A percentile compares a stretch with the other conserved stretches of the same genome.
These are phyloP conservation scores for Penicillium occitanis DNA, from an alignment of 2,329 filamentous ascomycete species.

Conservation along the genomic window DNA sequence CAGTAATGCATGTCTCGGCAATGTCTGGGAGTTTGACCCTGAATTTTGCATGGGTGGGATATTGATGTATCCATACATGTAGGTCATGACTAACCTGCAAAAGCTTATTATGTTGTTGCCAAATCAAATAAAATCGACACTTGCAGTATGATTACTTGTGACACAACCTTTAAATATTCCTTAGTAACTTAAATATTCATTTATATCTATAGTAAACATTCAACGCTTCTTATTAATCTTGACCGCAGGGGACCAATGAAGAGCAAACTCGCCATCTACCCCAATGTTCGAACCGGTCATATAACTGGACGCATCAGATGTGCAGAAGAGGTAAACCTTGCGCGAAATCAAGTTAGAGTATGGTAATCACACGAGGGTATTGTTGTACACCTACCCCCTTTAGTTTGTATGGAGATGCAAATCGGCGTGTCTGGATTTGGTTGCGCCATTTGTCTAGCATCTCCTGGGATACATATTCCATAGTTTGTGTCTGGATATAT, in stretches of 20 bases:
- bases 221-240: not conserved
- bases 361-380: not conserved
- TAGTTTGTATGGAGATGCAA: not conserved
- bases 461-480: not conserved
- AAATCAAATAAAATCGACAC: too few relatives aligned
- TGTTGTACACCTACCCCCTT: not conserved
- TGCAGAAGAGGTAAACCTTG: not conserved
- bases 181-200: too few relatives aligned
- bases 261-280: not conserved
- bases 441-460: not conserved
- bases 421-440: not conserved
- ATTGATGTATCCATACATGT: too few relatives aligned
- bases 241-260: not conserved
- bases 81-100: too few relatives aligned
- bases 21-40: too few relatives aligned
- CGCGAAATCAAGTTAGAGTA: not conserved
- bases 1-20: too few relatives aligned
- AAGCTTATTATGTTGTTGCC: too few relatives aligned
- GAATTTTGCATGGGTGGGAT: too few relatives aligned
- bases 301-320: not conserved
- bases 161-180: too few relatives aligned
- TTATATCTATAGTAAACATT: not conserved
- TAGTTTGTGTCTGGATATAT: not conserved
- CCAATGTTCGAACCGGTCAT: not conserved
- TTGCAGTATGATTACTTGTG: too few relatives aligned